Conservation (phyloP, 306 rosid species). For the Prinsepia uniflora region DNA sequence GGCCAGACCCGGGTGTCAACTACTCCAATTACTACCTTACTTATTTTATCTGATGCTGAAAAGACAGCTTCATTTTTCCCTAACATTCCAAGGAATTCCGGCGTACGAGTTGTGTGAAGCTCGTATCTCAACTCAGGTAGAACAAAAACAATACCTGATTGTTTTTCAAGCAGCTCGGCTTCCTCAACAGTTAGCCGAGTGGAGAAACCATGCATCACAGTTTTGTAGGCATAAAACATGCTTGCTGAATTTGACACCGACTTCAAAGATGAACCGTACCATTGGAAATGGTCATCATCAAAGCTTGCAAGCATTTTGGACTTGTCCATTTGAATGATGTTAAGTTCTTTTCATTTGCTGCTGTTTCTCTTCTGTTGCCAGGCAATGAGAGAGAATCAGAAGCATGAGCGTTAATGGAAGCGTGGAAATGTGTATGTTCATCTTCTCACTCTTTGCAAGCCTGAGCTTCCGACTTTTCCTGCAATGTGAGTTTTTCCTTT, state of each 20-base stretch:
- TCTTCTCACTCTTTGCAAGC: not conserved
- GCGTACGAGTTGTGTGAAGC: conserved; percentile 77
- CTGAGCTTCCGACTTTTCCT: conserved; percentile 1
- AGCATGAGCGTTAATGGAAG: not conserved
- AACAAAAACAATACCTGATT: conserved; percentile 46
- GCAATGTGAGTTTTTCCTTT: no score
- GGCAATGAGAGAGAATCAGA: conserved; percentile 9
- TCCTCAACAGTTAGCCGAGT: conserved; percentile 56
- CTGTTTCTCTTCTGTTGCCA: conserved; percentile 35
- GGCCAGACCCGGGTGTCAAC: conserved; percentile 75
- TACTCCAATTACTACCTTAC: conserved; percentile 55
- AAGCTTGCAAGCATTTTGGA: conserved; percentile 53
- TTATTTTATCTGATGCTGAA: conserved; percentile 19
- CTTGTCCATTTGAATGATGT: conserved; percentile 64
- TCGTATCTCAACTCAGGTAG: conserved; percentile 54
- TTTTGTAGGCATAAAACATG: conserved; percentile 58
- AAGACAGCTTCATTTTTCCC: conserved; percentile 12
- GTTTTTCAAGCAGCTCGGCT: conserved; percentile 50
- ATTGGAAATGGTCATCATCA: conserved; percentile 35
- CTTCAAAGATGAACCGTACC: conserved; percentile 61
- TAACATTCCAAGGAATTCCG: conserved; percentile 60
- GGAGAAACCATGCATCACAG: conserved; percentile 62
- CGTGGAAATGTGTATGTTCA: not conserved
- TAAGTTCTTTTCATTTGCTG: conserved; percentile 42
- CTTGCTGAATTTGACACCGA: conserved; percentile 50